phyloP scores from a whole-genome alignment of 1,284 basidiomycete genomes.

The Chalciporus sp. region DNA sequence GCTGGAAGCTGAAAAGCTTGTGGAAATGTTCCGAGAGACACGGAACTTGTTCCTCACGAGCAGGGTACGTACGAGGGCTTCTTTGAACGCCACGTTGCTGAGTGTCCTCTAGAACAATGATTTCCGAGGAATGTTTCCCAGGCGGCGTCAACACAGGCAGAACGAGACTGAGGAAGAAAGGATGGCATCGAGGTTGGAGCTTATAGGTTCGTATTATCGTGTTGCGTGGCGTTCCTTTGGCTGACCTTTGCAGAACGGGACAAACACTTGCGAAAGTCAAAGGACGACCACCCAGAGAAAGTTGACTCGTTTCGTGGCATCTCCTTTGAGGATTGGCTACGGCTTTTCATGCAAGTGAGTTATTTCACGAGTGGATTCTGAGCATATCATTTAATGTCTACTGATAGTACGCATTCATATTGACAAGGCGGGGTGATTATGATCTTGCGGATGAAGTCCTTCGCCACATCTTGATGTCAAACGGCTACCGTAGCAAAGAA shows the following conservation, averaged over 20 bases:
- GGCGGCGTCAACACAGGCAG: conserved; percentile 42
- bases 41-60: conserved; percentile 80
- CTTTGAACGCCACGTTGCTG: not conserved
- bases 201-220: conserved; percentile 52
- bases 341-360: conserved; percentile 80
- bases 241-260: conserved; percentile 47
- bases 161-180: conserved; percentile 70
- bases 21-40: conserved; percentile 89
- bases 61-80: conserved; percentile 48
- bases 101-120: conserved; percentile 41
- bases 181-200: conserved; percentile 75
- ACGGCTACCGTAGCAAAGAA: conserved; percentile 68
- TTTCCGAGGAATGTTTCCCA: conserved; percentile 71
- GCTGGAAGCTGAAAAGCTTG: conserved; percentile 79
- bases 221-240: not conserved
- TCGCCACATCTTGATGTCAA: conserved; percentile 77
- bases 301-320: conserved; percentile 79
- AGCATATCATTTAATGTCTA: not conserved
- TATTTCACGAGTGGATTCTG: not conserved
- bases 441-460: conserved; percentile 79
- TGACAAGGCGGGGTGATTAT: conserved; percentile 68
- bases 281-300: conserved; percentile 38
- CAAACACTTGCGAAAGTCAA: conserved; percentile 40
- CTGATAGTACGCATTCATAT: conserved; percentile 79
- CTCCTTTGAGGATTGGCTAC: conserved; percentile 85